These are phyloP conservation scores for Cyanodermella asteris DNA, from an alignment of 2,329 filamentous ascomycete species.

Conservation along the genomic window DNA sequence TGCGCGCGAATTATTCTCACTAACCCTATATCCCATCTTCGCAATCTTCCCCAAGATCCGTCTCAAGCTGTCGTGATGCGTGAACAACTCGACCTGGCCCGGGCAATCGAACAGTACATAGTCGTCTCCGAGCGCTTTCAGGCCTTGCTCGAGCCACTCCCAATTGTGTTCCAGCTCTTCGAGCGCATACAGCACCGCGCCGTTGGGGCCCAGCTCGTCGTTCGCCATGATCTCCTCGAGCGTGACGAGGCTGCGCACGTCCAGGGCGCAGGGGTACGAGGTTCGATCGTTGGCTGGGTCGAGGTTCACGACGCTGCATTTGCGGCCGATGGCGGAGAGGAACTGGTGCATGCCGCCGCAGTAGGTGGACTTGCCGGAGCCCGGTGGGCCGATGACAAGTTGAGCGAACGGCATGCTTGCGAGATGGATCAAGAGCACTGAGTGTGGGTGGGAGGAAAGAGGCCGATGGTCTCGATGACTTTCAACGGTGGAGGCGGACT, in stretches of 20 bases:
- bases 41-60: conserved; percentile 82
- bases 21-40: conserved; percentile 76
- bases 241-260: conserved; percentile 72
- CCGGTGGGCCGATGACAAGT: conserved; percentile 81
- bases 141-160: conserved; percentile 67
- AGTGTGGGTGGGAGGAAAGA: conserved; percentile 6
- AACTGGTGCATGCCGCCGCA: conserved; percentile 99
- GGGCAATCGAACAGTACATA: conserved; percentile 93
- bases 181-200: conserved; percentile 75
- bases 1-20: too few relatives aligned
- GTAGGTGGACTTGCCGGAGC: conserved; percentile 90
- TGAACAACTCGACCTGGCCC: conserved; percentile 91
- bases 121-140: conserved; percentile 65
- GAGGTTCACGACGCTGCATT: conserved; percentile 87
- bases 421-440: too few relatives aligned
- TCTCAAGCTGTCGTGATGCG: conserved; percentile 74
- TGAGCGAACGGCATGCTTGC: conserved; percentile 40
- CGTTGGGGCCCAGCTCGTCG: conserved; percentile 77
- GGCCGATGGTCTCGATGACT: too few relatives aligned
- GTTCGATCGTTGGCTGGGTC: conserved; percentile 92
- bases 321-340: conserved; percentile 80
- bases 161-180: conserved; percentile 89
- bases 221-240: conserved; percentile 90
- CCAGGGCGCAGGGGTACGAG: conserved; percentile 69
- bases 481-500: conserved; percentile 4